A percentile compares a stretch with the other conserved stretches of the same genome.
phyloP scores from a whole-genome alignment of 192 early-diverging fungal genomes.

The Lunasporangiospora selenospora region DNA sequence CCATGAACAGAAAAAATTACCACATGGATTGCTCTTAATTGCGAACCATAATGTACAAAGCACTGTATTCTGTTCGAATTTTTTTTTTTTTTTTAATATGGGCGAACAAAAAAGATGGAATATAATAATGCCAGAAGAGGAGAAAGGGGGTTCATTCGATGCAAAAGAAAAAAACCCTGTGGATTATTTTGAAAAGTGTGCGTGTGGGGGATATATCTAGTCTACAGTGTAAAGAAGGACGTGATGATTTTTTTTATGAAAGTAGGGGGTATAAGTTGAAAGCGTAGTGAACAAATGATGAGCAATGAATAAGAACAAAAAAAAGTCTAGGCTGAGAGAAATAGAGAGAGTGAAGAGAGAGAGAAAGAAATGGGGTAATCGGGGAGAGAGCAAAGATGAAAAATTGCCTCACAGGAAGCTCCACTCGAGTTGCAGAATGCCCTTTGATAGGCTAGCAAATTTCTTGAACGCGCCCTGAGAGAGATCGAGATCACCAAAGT shows the following conservation, averaged over 20 bases:
- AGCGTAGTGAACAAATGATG: not conserved
- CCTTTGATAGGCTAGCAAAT: constrained; percentile 22
- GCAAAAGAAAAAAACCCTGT: not conserved
- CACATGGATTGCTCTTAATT: too few relatives aligned
- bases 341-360: too few relatives aligned
- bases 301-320: not conserved
- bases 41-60: too few relatives aligned
- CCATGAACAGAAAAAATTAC: too few relatives aligned
- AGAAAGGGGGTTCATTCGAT: not conserved
- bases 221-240: not conserved
- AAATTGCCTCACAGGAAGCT: constrained; percentile 16
- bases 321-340: not conserved
- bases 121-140: not conserved
- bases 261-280: not conserved
- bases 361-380: not conserved
- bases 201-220: constrained; percentile 2
- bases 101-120: not conserved
- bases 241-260: not conserved
- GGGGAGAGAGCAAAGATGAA: not conserved
- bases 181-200: not conserved
- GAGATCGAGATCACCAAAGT: constrained; percentile 31
- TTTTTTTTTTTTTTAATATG: not conserved
- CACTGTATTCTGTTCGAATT: too few relatives aligned
- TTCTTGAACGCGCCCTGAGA: constrained; percentile 37
- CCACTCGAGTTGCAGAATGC: constrained; percentile 26